Percentiles rank a stretch among this genome's conserved stretches.
phyloP scores from a whole-genome alignment of 208 protist genomes.

The Paratrypanosoma confusum region DNA sequence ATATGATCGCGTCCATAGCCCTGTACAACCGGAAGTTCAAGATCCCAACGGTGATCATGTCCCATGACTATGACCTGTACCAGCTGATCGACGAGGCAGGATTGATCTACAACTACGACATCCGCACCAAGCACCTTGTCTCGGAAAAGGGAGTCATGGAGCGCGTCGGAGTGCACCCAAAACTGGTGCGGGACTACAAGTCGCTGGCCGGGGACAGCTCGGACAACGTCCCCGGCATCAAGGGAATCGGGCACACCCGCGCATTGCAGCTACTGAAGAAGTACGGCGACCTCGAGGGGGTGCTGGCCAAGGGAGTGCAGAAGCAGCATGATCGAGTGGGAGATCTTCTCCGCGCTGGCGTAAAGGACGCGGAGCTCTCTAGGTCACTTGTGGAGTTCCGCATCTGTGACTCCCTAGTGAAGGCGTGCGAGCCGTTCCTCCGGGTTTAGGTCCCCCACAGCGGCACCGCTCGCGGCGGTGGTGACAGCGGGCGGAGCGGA shows the following conservation, averaged over 20 bases:
- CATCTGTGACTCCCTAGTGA: constrained; percentile 67
- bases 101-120: constrained; percentile 75
- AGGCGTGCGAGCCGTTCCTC: constrained; percentile 62
- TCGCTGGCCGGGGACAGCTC: constrained; percentile 69
- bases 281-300: constrained; percentile 76
- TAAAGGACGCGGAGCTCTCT: constrained; percentile 46
- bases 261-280: constrained; percentile 75
- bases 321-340: constrained; percentile 46
- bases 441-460: constrained; percentile 43
- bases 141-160: constrained; percentile 73
- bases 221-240: constrained; percentile 82
- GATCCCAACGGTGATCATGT: constrained; percentile 72
- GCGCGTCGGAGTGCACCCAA: constrained; percentile 68
- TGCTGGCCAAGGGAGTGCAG: constrained; percentile 58
- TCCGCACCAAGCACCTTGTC: constrained; percentile 79
- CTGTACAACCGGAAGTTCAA: constrained; percentile 62
- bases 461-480: too few relatives aligned
- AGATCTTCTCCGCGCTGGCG: constrained; percentile 38
- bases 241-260: constrained; percentile 74
- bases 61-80: constrained; percentile 84
- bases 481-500: too few relatives aligned
- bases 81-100: constrained; percentile 74
- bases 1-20: constrained; percentile 80
- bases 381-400: constrained; percentile 69
- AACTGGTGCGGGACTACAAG: constrained; percentile 81